These are phyloP conservation scores for Lactarius trivialis DNA, from an alignment of 768 basidiomycete genomes.

Conservation along the genomic window DNA sequence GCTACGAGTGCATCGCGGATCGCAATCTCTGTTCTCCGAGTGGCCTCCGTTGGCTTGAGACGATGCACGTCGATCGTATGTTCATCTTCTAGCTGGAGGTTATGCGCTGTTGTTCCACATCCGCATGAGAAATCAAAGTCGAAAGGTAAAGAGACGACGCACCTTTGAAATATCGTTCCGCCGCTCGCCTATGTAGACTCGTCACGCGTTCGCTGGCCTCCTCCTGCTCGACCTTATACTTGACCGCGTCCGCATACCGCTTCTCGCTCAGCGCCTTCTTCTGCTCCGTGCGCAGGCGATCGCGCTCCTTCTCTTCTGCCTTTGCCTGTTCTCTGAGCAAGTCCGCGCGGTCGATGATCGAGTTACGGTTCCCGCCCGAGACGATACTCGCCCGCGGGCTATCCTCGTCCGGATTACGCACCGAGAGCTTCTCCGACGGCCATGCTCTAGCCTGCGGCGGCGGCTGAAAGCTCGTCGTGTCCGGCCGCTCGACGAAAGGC, in stretches of 20 bases:
- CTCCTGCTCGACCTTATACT: conserved; percentile 29
- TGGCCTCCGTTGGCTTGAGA: conserved; percentile 30
- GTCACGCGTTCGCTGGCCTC: conserved; percentile 27
- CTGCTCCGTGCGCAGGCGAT: conserved; percentile 23
- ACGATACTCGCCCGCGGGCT: conserved; percentile 26
- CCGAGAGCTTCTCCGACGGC: conserved; percentile 13
- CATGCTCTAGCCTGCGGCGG: not conserved
- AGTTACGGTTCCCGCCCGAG: conserved; percentile 25
- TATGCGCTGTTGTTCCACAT: conserved; percentile 28
- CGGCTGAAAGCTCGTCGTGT: conserved; percentile 2
- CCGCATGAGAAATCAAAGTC: not conserved
- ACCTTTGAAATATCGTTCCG: conserved; percentile 33
- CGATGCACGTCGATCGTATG: conserved; percentile 34
- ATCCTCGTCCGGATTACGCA: conserved; percentile 13
- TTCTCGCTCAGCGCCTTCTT: conserved; percentile 26
- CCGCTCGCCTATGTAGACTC: conserved; percentile 31
- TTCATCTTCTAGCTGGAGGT: conserved; percentile 24
- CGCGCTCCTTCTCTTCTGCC: conserved; percentile 27
- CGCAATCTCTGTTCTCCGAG: conserved; percentile 29
- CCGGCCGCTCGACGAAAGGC: conserved; percentile 8
- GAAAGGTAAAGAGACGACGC: not conserved
- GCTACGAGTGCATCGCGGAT: conserved; percentile 29
- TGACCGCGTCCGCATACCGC: conserved; percentile 26
- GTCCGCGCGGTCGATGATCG: conserved; percentile 28
- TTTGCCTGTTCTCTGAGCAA: conserved; percentile 28